Percentiles rank a stretch among this genome's conserved stretches.
Conservation (phyloP, 2,329 filamentous ascomycete genomes). For the Ilyonectria sp. region DNA sequence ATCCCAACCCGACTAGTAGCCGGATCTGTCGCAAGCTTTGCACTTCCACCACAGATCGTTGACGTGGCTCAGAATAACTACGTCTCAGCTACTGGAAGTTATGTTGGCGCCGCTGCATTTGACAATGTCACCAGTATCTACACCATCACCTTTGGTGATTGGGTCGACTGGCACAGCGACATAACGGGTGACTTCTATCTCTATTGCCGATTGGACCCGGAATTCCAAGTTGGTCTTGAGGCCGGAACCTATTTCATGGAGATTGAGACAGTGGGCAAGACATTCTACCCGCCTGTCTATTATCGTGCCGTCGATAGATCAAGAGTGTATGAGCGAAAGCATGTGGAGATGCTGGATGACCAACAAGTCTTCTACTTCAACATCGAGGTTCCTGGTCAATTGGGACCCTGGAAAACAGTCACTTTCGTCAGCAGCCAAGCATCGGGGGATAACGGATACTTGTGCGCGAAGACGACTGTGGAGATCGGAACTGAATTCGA, state of each 20-base stretch:
- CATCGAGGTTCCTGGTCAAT: slow-evolving; percentile 24
- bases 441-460: slow-evolving; percentile 13
- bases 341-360: background rate
- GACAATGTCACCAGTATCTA: slow-evolving; percentile 1
- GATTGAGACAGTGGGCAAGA: slow-evolving; percentile 9
- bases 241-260: slow-evolving; percentile 19
- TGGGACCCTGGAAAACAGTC: slow-evolving; percentile 31
- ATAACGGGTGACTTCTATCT: slow-evolving; percentile 30
- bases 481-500: slow-evolving; percentile 13
- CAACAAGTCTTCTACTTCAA: slow-evolving; percentile 15
- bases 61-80: slow-evolving; percentile 23
- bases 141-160: slow-evolving; percentile 14
- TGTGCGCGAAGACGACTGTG: background rate
- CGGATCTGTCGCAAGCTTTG: slow-evolving; percentile 24
- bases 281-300: slow-evolving; percentile 7
- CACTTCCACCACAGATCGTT: slow-evolving; percentile 24
- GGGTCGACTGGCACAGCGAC: slow-evolving; percentile 24
- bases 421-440: slow-evolving; percentile 12
- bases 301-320: slow-evolving; percentile 7
- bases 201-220: slow-evolving; percentile 18
- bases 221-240: slow-evolving; percentile 4
- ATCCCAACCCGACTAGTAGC: slow-evolving; percentile 10
- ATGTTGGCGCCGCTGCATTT: slow-evolving; percentile 4
- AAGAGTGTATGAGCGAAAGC: slow-evolving; percentile 10
- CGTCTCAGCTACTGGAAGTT: background rate